Evolutionary conservation across 2,329 filamentous ascomycete species (phyloP), one percentile per base, ranked within the genome.

Genomic region (Penicillium hesseltinei): DNA sequence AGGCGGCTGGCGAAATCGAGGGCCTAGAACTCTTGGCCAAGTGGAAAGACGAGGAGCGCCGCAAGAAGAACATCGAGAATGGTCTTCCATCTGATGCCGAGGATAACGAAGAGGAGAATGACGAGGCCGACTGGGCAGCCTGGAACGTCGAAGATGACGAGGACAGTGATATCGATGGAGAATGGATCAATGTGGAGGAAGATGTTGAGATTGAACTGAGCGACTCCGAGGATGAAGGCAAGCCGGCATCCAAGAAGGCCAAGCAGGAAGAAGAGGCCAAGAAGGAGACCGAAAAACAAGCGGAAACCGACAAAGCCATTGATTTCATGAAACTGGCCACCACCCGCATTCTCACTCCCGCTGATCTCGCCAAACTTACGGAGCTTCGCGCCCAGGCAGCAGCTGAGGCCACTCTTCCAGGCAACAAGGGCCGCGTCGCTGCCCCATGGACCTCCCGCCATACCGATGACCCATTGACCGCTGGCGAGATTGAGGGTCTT

Each of bases 281-380:
- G 29, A 71, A 74, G 27, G 66, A 70, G 8, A 65, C 67, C 39
- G 68, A 68, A 15, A 68, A 72, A 19, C 70, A 74, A 23, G 63
- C 69, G 15, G 44, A 78, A 78, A 75, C 57, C 11, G 81, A 58
- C 75, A 81, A 45, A 17, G 60, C 62, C 63, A 59, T 60, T 5
- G 63, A 65, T 29, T 64, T 68, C 54, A 63, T 63, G 36, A 91
- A 87, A 67, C 85, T 97, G 43, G 92, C 92, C n/a, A 96, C 91
- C 0, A 96, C 91, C 2, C 89, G 90, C 48, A 95, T 99, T 63
- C 87, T 99, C 60, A 99, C 94, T 0, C 94, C 94, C 0, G 94
- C 94, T 13, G 94, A 99, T 75, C 84, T 97, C n/a, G 88, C 90
- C 65, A 97, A 97, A 74, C 87, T 99, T 21, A 87, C 91, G 60